These are phyloP conservation scores for Glycine soja DNA, from an alignment of 306 rosid species.

Conservation along the genomic window DNA sequence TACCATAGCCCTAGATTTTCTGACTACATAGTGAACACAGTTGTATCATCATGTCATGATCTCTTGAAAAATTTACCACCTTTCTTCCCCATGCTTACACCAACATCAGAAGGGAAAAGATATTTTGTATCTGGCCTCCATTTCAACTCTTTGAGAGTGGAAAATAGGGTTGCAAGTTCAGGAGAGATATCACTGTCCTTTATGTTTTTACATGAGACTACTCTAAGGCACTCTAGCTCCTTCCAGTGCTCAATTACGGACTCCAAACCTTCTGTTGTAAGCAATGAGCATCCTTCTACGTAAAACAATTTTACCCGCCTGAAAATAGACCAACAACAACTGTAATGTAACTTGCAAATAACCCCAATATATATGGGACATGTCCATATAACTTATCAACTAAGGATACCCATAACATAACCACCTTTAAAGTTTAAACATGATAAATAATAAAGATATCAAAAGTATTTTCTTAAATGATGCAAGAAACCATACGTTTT, in stretches of 20 bases:
- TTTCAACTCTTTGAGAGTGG: slow-evolving; percentile 77
- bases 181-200: slow-evolving; percentile 78
- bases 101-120: slow-evolving; percentile 62
- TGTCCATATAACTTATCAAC: slow-evolving; percentile 23
- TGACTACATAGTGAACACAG: slow-evolving; percentile 47
- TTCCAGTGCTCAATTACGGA: slow-evolving; percentile 71
- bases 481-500: not conserved
- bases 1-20: slow-evolving; percentile 42
- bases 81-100: slow-evolving; percentile 74
- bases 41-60: slow-evolving; percentile 43
- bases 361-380: not conserved
- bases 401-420: slow-evolving; percentile 10
- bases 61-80: slow-evolving; percentile 81
- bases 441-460: not conserved
- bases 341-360: not conserved
- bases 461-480: not conserved
- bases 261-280: slow-evolving; percentile 81
- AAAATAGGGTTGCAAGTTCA: slow-evolving; percentile 64
- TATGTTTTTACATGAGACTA: slow-evolving; percentile 78
- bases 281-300: slow-evolving; percentile 83
- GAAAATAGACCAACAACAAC: slow-evolving; percentile 42
- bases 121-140: slow-evolving; percentile 83
- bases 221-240: slow-evolving; percentile 76
- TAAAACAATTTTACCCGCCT: slow-evolving; percentile 76
- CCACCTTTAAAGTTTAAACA: not conserved